A percentile compares a stretch with the other conserved stretches of the same genome.
Evolutionary conservation across 169 alveolate species (phyloP).

Genomic region (Plasmodium reichenowi): DNA sequence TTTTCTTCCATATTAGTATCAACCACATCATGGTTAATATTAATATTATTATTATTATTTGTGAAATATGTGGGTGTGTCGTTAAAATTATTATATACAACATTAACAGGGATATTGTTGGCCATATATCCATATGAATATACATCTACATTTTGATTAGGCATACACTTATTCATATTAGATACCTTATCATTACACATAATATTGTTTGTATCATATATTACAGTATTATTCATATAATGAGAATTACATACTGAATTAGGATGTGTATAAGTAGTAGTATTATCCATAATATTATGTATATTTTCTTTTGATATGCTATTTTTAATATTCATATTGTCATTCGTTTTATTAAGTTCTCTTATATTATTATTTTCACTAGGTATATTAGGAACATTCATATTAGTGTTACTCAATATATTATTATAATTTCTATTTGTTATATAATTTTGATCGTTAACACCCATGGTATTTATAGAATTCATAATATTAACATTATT

Average conservation of each 20-base stretch:
- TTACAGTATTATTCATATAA: constrained; percentile 27
- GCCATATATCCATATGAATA: background rate
- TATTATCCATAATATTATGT: background rate
- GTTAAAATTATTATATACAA: background rate
- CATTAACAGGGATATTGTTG: background rate
- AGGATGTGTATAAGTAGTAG: background rate
- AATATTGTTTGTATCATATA: constrained; percentile 7
- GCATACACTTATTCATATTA: constrained; percentile 3
- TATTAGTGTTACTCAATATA: background rate
- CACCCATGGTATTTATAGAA: background rate
- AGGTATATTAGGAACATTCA: background rate
- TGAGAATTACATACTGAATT: background rate
- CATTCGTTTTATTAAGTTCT: background rate
- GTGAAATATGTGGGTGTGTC: constrained; percentile 2
- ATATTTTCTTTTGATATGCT: background rate
- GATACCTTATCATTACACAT: constrained; percentile 18
- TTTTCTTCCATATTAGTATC: too few species aligned
- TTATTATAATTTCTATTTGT: constrained; percentile 4
- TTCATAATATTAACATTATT: background rate
- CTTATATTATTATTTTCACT: background rate
- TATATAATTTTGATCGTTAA: background rate
- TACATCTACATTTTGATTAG: background rate
- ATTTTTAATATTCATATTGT: constrained; percentile 10
- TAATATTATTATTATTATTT: constrained; percentile 17
- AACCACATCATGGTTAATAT: background rate